Conservation (phyloP, 371 early-diverging fungal genomes). For the Actinomortierella wolfii region DNA sequence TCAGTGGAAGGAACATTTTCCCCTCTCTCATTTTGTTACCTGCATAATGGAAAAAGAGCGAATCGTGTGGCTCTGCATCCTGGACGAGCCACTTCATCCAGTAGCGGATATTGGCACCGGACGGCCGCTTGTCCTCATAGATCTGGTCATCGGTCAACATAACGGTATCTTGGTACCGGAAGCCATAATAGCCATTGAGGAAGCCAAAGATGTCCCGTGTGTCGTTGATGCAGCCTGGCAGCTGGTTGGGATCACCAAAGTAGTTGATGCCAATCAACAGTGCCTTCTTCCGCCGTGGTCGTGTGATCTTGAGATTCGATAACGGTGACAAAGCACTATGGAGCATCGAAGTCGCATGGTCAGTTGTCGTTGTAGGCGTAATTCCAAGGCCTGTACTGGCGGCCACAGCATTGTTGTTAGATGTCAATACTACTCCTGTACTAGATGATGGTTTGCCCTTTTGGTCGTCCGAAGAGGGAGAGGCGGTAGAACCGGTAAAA, state of each 20-base stretch:
- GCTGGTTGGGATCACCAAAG: conserved; percentile 61
- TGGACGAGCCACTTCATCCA: conserved; percentile 68
- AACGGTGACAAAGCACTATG: no score
- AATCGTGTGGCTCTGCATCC: conserved; percentile 62
- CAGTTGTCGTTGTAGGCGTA: no score
- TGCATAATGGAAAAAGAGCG: conserved; percentile 62
- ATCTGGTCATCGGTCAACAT: conserved; percentile 63
- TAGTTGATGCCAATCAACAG: conserved; percentile 94
- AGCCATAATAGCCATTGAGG: conserved; percentile 51
- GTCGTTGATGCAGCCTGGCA: conserved; percentile 68
- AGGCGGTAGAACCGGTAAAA: no score
- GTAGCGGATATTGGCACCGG: conserved; percentile 60
- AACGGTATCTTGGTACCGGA: conserved; percentile 50
- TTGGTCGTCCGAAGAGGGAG: no score
- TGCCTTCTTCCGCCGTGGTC: conserved; percentile 73
- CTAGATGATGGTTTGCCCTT: no score
- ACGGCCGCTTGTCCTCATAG: conserved; percentile 56
- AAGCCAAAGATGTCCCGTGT: conserved; percentile 58
- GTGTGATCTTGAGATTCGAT: conserved; percentile 3
- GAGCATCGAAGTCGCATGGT: no score
- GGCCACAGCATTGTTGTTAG: no score
- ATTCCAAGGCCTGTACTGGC: no score
- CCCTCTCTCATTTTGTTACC: no score
- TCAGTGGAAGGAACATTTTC: no score
- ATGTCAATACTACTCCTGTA: no score